phyloP scores from a whole-genome alignment of 495 filamentous ascomycete genomes.

The Xylaria cubensis region DNA sequence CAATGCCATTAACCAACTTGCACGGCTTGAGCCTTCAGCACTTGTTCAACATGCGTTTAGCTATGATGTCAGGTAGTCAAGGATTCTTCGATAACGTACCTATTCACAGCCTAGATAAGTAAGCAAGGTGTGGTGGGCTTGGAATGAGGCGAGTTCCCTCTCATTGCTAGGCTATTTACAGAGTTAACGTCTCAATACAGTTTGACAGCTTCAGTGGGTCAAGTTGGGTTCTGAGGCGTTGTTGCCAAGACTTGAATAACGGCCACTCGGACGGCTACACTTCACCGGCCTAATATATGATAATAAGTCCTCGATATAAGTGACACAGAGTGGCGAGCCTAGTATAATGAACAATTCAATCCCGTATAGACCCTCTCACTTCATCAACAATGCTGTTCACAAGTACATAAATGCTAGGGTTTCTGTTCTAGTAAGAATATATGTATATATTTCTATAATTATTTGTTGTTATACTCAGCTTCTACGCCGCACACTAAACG shows the following conservation, averaged over 20 bases:
- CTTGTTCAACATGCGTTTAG: neutral
- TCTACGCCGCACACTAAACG: no score
- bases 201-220: neutral
- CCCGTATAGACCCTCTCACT: no score
- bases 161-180: neutral
- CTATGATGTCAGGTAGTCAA: neutral
- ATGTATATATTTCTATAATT: no score
- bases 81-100: neutral
- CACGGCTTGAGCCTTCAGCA: neutral
- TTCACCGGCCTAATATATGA: neutral
- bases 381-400: no score
- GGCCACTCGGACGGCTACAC: neutral
- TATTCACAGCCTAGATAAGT: neutral
- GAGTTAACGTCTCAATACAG: neutral
- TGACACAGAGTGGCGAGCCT: no score
- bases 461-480: no score
- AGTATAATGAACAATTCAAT: no score
- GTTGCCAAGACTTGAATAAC: neutral
- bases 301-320: neutral
- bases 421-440: no score
- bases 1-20: neutral
- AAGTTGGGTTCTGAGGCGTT: neutral
- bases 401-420: no score
- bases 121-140: neutral
- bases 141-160: no score